phyloP scores from a whole-genome alignment of 75 land plant species.

The Pinus tabuliformis region DNA sequence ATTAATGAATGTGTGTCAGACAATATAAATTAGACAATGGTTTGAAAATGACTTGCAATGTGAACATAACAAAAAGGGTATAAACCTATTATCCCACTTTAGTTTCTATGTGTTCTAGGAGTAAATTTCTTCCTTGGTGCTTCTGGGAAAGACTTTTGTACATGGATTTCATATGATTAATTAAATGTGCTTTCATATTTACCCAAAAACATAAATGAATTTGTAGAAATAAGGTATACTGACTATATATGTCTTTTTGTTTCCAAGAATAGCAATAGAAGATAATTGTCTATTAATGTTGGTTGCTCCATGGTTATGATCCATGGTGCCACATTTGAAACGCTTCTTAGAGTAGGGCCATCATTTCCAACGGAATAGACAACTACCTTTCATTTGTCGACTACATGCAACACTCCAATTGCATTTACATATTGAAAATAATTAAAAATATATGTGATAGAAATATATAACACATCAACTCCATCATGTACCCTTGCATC shows the following conservation, averaged over 20 bases:
- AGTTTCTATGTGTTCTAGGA: background rate
- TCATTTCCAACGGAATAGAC: slow-evolving; percentile 90
- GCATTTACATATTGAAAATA: slow-evolving; percentile 88
- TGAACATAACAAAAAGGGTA: too few species aligned
- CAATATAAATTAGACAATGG: too few species aligned
- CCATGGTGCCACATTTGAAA: slow-evolving; percentile 95
- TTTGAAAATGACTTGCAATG: too few species aligned
- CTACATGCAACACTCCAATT: slow-evolving; percentile 83
- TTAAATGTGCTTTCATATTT: background rate
- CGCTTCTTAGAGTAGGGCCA: slow-evolving; percentile 75
- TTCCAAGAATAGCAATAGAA: slow-evolving; percentile 63
- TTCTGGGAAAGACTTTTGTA: too few species aligned
- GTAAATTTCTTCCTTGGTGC: too few species aligned
- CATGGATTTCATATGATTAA: background rate
- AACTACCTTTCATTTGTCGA: slow-evolving; percentile 72
- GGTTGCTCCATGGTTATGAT: slow-evolving; percentile 81
- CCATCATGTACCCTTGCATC: slow-evolving; percentile 93
- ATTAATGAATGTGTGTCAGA: too few species aligned
- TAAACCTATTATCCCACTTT: too few species aligned
- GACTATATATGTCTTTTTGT: slow-evolving; percentile 39
- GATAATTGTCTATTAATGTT: slow-evolving; percentile 90
- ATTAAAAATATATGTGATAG: slow-evolving; percentile 84
- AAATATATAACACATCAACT: slow-evolving; percentile 82
- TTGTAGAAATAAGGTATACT: background rate
- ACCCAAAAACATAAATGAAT: background rate